Percentiles rank a stretch among this genome's conserved stretches.
Evolutionary conservation across 2,329 filamentous ascomycete genomes (phyloP).

Genomic region (Calonectria pseudoturangicola): DNA sequence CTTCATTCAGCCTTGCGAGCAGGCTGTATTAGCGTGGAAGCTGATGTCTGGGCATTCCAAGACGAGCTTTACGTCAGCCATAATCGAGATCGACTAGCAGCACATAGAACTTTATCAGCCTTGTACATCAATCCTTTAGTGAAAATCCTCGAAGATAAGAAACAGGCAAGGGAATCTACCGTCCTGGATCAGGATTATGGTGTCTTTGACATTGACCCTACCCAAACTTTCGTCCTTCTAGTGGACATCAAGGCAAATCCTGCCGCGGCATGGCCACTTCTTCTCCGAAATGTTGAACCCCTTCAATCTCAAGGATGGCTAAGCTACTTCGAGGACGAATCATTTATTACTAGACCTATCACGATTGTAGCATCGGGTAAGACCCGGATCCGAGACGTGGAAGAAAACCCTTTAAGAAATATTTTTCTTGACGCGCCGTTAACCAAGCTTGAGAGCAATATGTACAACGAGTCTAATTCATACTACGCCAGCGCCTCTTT

Average conservation of each 20-base stretch:
- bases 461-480: conserved; percentile 73
- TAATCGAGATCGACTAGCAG: conserved; percentile 70
- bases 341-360: conserved; percentile 72
- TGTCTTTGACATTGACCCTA: conserved; percentile 72
- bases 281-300: conserved; percentile 67
- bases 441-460: conserved; percentile 58
- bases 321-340: conserved; percentile 69
- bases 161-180: conserved; percentile 29
- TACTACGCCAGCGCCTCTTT: conserved; percentile 81
- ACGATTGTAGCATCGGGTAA: conserved; percentile 82
- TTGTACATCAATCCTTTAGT: conserved; percentile 81
- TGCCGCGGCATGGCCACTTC: conserved; percentile 50
- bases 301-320: conserved; percentile 76
- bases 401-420: conserved; percentile 65
- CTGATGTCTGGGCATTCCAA: conserved; percentile 79
- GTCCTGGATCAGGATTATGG: conserved; percentile 63
- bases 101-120: conserved; percentile 73
- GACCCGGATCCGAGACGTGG: conserved; percentile 41
- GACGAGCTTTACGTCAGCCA: conserved; percentile 78
- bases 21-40: conserved; percentile 79
- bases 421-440: conserved; percentile 81
- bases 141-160: conserved; percentile 72
- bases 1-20: conserved; percentile 77
- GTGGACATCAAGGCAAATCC: conserved; percentile 79
- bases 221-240: conserved; percentile 76